These are phyloP conservation scores for Metschnikowia similis DNA, from an alignment of 805 yeast species.

Conservation along the genomic window DNA sequence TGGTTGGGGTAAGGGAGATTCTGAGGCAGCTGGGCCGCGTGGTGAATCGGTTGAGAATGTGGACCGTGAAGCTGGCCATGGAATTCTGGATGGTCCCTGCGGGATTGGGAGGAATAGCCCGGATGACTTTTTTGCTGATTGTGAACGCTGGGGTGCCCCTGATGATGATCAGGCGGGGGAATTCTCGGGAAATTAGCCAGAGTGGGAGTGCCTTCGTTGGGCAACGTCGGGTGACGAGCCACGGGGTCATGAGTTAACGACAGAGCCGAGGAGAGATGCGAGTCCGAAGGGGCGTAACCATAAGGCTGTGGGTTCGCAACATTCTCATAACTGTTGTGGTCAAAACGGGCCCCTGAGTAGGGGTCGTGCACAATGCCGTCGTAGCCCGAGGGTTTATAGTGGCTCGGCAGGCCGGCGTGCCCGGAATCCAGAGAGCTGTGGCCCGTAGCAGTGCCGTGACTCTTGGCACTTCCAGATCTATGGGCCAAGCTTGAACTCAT, in stretches of 20 bases:
- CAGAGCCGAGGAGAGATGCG: constrained; percentile 2
- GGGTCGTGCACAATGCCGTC: background rate
- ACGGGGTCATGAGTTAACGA: constrained; percentile 3
- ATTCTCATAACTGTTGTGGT: background rate
- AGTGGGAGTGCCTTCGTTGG: background rate
- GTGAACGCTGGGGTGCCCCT: background rate
- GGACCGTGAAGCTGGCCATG: background rate
- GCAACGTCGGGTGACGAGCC: background rate
- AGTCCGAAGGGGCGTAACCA: background rate
- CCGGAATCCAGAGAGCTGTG: background rate
- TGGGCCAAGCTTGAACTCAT: constrained; percentile 7
- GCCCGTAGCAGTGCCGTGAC: background rate
- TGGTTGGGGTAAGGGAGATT: background rate
- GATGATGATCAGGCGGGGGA: background rate
- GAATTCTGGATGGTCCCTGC: background rate
- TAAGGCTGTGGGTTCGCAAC: background rate
- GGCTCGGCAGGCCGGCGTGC: background rate
- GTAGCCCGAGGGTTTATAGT: background rate
- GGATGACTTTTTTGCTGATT: background rate
- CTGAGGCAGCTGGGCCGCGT: background rate
- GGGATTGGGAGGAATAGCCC: background rate
- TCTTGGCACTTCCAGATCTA: background rate
- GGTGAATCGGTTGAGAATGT: background rate
- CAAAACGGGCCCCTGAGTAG: background rate
- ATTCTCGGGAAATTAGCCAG: background rate